A percentile compares a stretch with the other conserved stretches of the same genome.
Conservation (phyloP, 2,329 filamentous ascomycete species). For the Ophiostoma himal-ulmi region DNA sequence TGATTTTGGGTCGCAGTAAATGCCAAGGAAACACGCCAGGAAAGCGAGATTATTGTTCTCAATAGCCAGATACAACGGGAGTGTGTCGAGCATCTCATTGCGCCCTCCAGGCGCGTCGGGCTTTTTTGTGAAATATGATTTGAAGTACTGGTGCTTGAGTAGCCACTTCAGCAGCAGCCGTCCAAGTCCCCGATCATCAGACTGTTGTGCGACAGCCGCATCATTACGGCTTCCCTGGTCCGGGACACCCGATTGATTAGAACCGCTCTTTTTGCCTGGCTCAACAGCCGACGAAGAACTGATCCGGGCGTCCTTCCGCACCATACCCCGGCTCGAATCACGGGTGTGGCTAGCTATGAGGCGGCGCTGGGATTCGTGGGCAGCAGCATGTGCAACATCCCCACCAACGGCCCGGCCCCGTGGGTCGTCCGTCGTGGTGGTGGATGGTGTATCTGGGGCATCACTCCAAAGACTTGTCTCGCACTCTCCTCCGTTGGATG, state of each 20-base stretch:
- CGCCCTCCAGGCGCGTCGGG: neutral
- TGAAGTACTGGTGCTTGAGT: neutral
- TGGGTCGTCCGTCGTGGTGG: neutral
- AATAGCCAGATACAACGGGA: neutral
- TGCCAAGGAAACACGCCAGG: neutral
- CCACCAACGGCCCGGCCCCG: neutral
- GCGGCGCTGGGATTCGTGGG: neutral
- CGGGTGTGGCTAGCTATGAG: neutral
- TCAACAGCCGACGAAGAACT: neutral
- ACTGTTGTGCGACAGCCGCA: neutral
- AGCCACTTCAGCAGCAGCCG: neutral
- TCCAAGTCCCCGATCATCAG: neutral
- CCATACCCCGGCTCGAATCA: neutral
- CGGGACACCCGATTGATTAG: neutral
- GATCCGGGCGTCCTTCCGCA: neutral
- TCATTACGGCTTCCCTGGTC: neutral
- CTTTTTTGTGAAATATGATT: neutral
- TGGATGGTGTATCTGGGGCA: neutral
- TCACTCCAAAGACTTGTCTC: neutral
- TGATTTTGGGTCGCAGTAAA: constrained; percentile 1
- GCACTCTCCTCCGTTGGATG: neutral
- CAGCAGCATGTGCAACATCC: neutral
- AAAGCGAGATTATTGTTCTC: constrained; percentile 1
- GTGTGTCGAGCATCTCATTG: neutral
- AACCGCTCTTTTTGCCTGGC: neutral